phyloP scores from a whole-genome alignment of 2,329 filamentous ascomycete species.

The Aspergillus sp. region DNA sequence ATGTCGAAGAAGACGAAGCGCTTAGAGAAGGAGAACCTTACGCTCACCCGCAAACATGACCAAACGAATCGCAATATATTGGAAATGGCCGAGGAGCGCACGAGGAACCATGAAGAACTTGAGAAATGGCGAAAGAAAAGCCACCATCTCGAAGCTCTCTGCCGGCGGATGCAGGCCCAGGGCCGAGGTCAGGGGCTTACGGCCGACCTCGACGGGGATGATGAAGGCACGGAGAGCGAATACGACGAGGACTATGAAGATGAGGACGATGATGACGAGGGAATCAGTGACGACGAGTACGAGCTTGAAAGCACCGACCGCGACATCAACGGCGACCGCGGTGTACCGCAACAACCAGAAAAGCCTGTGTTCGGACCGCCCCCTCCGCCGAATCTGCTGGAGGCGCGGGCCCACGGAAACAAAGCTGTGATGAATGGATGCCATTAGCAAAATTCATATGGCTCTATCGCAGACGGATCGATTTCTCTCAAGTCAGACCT shows the following conservation, averaged over 20 bases:
- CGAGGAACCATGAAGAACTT: constrained; percentile 70
- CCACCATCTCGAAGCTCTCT: constrained; percentile 88
- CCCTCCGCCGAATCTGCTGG: constrained; percentile 51
- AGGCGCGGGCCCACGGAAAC: constrained; percentile 47
- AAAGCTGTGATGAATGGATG: constrained; percentile 46
- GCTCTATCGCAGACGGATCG: too few species aligned
- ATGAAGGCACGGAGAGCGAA: constrained; percentile 45
- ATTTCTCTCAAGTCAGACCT: not conserved
- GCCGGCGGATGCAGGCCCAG: constrained; percentile 94
- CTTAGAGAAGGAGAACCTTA: constrained; percentile 93
- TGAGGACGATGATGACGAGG: constrained; percentile 64
- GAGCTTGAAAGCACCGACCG: constrained; percentile 39
- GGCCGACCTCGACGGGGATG: constrained; percentile 56
- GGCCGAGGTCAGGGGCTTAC: constrained; percentile 73
- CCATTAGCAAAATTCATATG: constrained; percentile 15
- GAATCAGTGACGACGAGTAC: constrained; percentile 59
- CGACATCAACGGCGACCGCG: constrained; percentile 26
- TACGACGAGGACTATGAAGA: constrained; percentile 62
- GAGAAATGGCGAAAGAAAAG: constrained; percentile 82
- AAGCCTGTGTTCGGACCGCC: constrained; percentile 50
- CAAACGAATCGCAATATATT: constrained; percentile 92
- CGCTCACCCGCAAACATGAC: constrained; percentile 87
- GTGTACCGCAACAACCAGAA: constrained; percentile 29
- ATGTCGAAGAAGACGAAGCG: constrained; percentile 99
- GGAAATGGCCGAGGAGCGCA: constrained; percentile 93